Conservation (phyloP, 2,329 filamentous ascomycete species). For the Fusarium sp. region DNA sequence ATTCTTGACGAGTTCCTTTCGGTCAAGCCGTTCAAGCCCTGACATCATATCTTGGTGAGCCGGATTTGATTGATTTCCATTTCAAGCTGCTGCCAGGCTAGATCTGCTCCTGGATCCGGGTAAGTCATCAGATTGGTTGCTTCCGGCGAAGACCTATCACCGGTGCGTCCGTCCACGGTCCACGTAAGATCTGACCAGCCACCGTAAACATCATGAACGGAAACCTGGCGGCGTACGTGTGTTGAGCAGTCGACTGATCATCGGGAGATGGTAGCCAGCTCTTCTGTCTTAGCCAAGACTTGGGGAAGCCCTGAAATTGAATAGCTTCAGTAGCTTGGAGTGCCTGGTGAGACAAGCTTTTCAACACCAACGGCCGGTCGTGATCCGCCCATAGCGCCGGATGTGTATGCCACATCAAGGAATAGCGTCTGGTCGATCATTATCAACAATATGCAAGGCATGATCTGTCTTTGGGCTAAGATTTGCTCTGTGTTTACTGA, state of each 20-base stretch:
- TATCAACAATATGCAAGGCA: not conserved
- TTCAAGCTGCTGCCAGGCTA: not conserved
- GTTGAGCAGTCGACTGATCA: not conserved
- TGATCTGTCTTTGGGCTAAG: not conserved
- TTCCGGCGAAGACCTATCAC: not conserved
- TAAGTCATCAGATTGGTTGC: not conserved
- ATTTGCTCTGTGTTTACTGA: not conserved
- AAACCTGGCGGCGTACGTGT: not conserved
- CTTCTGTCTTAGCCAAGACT: not conserved
- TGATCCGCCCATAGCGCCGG: constrained; percentile 13
- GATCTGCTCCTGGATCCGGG: not conserved
- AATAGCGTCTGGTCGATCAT: constrained; percentile 7
- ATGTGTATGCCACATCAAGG: constrained; percentile 4
- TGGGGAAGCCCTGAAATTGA: not conserved
- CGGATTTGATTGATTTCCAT: not conserved
- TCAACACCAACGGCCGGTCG: constrained; percentile 1
- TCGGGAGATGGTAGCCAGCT: not conserved
- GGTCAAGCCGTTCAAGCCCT: not conserved
- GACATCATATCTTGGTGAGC: not conserved
- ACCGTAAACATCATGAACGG: not conserved
- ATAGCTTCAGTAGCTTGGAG: not conserved
- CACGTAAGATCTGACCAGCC: not conserved
- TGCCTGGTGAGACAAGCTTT: not conserved
- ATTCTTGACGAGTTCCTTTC: not conserved
- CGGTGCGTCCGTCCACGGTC: not conserved